Evolutionary conservation across 257 asterid genomes (phyloP).

Genomic region (Solanum corneliomulleri): DNA sequence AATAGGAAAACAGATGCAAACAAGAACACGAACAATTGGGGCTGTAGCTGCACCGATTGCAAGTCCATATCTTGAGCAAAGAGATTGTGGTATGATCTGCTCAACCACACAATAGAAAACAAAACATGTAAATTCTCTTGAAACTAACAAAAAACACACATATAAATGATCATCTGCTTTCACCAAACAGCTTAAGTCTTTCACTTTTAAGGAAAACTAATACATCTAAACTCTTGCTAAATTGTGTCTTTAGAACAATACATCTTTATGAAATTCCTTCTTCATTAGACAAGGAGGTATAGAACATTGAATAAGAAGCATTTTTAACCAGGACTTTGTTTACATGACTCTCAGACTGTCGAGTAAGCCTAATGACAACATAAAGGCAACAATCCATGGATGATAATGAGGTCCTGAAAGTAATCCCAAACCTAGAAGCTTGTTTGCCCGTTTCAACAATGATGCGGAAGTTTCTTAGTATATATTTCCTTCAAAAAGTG

Average conservation of each 20-base stretch:
- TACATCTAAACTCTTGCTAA: background rate
- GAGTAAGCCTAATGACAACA: background rate
- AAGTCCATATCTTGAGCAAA: conserved; percentile 90
- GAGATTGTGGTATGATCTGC: conserved; percentile 94
- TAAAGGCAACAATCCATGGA: background rate
- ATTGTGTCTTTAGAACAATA: background rate
- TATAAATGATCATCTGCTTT: background rate
- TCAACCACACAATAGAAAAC: background rate
- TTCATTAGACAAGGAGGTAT: background rate
- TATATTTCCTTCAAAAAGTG: background rate
- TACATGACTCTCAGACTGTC: background rate
- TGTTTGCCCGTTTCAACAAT: background rate
- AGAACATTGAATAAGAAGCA: no score
- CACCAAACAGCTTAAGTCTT: background rate
- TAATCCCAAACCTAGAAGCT: background rate
- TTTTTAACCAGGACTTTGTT: background rate
- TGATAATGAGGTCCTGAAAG: background rate
- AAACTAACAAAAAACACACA: background rate
- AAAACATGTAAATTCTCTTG: background rate
- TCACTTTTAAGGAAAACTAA: background rate
- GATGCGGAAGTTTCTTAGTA: background rate
- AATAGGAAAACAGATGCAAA: conserved; percentile 88
- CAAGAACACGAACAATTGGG: conserved; percentile 79
- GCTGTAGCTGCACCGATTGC: conserved; percentile 83
- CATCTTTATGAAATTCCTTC: background rate